phyloP scores from a whole-genome alignment of 306 rosid genomes.

The Trifolium subterraneum region DNA sequence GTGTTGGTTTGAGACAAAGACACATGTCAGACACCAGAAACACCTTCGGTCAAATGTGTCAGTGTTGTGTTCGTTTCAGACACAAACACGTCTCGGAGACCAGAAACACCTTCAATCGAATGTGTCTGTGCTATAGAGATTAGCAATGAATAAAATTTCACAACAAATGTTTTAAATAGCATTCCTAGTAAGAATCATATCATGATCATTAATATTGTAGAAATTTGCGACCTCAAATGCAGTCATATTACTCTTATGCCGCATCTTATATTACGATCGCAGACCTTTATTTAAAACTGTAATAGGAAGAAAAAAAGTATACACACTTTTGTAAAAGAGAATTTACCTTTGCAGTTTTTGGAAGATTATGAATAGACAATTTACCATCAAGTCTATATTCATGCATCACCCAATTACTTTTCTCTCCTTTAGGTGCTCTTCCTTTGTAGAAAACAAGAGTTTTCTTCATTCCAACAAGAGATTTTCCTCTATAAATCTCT shows the following conservation, averaged over 20 bases:
- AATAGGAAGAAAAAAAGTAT: not conserved
- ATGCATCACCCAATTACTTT: constrained; percentile 90
- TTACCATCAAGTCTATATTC: constrained; percentile 87
- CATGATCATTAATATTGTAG: not conserved
- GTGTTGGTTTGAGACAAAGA: not conserved
- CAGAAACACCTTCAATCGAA: not conserved
- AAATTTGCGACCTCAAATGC: not conserved
- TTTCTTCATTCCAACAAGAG: constrained; percentile 92
- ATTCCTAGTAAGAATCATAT: not conserved
- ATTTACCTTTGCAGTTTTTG: constrained; percentile 80
- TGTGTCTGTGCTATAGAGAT: not conserved
- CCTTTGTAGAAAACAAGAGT: constrained; percentile 92
- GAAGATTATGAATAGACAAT: constrained; percentile 70
- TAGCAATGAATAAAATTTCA: not conserved
- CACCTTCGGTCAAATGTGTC: not conserved
- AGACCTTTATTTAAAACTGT: not conserved
- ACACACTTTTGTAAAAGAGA: not conserved
- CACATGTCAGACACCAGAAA: not conserved
- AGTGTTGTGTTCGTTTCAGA: not conserved
- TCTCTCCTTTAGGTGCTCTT: constrained; percentile 95
- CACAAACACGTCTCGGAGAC: not conserved
- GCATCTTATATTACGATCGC: not conserved
- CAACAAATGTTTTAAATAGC: not conserved
- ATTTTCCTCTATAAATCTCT: constrained; percentile 80
- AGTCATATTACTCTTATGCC: not conserved